Conservation (phyloP, 805 yeast species). For the Blastobotrys chiropterorum region DNA sequence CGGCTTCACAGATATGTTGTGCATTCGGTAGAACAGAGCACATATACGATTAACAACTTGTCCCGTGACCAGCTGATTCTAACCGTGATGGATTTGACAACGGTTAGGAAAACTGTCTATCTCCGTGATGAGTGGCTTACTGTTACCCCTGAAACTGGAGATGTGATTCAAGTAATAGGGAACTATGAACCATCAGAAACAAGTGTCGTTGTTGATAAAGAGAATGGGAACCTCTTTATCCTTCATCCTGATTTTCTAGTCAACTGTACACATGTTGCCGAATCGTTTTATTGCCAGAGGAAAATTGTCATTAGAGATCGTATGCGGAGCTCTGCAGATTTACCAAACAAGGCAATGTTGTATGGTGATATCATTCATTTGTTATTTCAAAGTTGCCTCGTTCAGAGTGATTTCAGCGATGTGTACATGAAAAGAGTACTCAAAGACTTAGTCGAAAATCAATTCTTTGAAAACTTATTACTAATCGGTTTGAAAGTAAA, state of each 20-base stretch:
- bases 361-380: constrained; percentile 82
- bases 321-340: constrained; percentile 52
- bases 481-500: constrained; percentile 48
- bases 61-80: constrained; percentile 2
- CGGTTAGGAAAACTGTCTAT: neutral
- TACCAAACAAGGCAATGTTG: constrained; percentile 44
- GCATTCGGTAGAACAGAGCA: neutral
- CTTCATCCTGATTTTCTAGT: constrained; percentile 80
- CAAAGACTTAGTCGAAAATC: constrained; percentile 21
- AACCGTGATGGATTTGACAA: neutral
- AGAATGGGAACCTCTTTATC: constrained; percentile 52
- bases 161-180: constrained; percentile 6
- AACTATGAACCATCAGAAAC: neutral
- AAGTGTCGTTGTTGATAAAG: constrained; percentile 43
- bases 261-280: constrained; percentile 77
- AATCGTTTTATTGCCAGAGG: constrained; percentile 67
- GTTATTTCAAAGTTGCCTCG: constrained; percentile 57
- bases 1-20: constrained; percentile 17
- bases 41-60: neutral
- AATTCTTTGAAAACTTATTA: constrained; percentile 35
- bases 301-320: constrained; percentile 56
- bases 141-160: constrained; percentile 1
- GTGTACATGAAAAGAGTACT: constrained; percentile 35
- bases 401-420: constrained; percentile 32
- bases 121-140: constrained; percentile 3